Evolutionary conservation across 108 stramenopile genomes (phyloP), one percentile per base, ranked within the genome.

Genomic region (Thalassiosira profunda): DNA sequence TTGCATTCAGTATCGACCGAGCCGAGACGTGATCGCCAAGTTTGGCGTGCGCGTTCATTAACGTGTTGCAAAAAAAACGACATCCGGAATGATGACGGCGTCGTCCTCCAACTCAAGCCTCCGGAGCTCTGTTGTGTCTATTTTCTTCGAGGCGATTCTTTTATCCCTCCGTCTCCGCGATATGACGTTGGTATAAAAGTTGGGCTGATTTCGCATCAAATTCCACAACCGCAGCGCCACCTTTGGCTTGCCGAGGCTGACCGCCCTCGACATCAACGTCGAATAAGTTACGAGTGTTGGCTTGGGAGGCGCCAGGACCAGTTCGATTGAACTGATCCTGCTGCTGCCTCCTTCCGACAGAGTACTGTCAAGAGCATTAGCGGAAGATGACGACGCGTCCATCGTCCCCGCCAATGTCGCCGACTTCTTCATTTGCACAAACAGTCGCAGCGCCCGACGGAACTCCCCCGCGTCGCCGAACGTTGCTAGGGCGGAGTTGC

Each of bases 41-140:
- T 64, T 93, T 96, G 4, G 92, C 87, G 67, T 88, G 90, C 17
- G 79, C 82, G 69, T 96, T 93, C 95, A 96, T 91, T 11, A 93
- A 69, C 42, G 91, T 96, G 48, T 96, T 96, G 71, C 85, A 86
- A 46, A 90, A 85, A 48, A n/a, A n/a, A 86, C 87, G 9, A 91
- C 88, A 73, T 92, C 91, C 1, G 91, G 91, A 23, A 91, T 57
- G 15, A 74, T 74, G 18, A 55, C 63, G 6, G 40, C 20, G n/a
- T 76, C 48, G 20, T 76, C 65, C 38, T 44, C 30, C n/a, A n/a
- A n/a, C 41, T 76, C 74, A 28, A 72, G 57, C 26, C n/a, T 60
- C 17, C 33, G 71, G 20, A 74, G 25, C 15, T n/a, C n/a, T n/a
- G n/a, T n/a, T n/a, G n/a, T n/a, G n/a, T n/a, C n/a, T n/a, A n/a